Conservation (phyloP, 2,329 filamentous ascomycete genomes). For the Phyllosticta citriasiana region DNA sequence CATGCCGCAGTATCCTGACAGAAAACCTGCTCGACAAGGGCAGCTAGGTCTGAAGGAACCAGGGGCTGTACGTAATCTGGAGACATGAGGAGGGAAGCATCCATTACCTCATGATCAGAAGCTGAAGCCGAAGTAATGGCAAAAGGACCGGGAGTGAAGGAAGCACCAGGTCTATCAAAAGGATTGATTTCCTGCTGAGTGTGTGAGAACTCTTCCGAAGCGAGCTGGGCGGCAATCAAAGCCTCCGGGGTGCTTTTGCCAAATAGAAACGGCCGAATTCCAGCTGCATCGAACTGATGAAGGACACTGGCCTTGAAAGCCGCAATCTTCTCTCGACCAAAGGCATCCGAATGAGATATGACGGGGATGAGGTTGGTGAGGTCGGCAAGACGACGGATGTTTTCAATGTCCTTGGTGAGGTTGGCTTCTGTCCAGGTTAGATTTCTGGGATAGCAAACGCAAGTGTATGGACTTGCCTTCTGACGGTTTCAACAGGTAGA, state of each 20-base stretch:
- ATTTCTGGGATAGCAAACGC: slow-evolving; percentile 9
- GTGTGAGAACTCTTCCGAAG: slow-evolving; percentile 16
- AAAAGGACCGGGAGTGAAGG: slow-evolving; percentile 44
- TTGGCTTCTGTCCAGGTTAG: slow-evolving; percentile 20
- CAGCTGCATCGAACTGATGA: slow-evolving; percentile 41
- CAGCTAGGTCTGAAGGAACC: slow-evolving; percentile 59
- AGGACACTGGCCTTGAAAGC: slow-evolving; percentile 51
- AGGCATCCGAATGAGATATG: slow-evolving; percentile 64
- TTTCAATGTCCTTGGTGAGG: slow-evolving; percentile 54
- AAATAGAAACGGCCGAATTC: slow-evolving; percentile 60
- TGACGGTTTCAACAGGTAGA: slow-evolving; percentile 62
- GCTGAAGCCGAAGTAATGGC: slow-evolving; percentile 66
- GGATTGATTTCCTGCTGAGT: slow-evolving; percentile 15
- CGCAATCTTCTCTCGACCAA: slow-evolving; percentile 48
- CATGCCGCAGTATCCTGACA: slow-evolving; percentile 68
- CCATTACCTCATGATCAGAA: slow-evolving; percentile 72
- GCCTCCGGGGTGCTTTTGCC: slow-evolving; percentile 32
- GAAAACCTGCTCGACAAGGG: slow-evolving; percentile 65
- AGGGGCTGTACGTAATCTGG: slow-evolving; percentile 81
- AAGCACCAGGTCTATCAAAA: not conserved
- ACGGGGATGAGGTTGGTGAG: slow-evolving; percentile 81
- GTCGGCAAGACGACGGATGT: slow-evolving; percentile 57
- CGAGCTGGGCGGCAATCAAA: slow-evolving; percentile 20
- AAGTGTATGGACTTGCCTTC: slow-evolving; percentile 50
- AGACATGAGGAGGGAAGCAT: slow-evolving; percentile 87